A percentile compares a stretch with the other conserved stretches of the same genome.
phyloP scores from a whole-genome alignment of 75 land plant species.

The Picea glauca region DNA sequence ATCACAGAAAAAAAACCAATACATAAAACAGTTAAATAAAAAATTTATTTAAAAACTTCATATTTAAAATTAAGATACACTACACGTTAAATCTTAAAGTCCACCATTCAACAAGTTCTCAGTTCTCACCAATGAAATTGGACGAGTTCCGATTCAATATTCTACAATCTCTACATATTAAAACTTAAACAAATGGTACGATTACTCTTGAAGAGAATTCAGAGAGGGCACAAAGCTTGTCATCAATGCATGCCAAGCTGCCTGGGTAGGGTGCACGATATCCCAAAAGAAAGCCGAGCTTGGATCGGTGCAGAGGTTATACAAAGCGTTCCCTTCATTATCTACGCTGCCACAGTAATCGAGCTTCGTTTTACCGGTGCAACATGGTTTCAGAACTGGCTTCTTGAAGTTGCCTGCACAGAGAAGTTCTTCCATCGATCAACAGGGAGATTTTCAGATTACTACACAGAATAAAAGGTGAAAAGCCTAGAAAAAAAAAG shows the following conservation, averaged over 20 bases:
- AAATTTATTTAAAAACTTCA: no score
- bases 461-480: no score
- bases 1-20: no score
- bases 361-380: slow-evolving; percentile 13
- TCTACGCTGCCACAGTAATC: slow-evolving; percentile 29
- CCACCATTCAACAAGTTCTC: background rate
- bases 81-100: no score
- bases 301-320: slow-evolving; percentile 33
- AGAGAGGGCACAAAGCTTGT: slow-evolving; percentile 10
- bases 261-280: slow-evolving; percentile 35
- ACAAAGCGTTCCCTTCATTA: slow-evolving; percentile 20
- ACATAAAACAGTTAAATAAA: no score
- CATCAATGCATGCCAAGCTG: slow-evolving; percentile 34
- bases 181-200: background rate
- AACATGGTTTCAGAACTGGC: slow-evolving; percentile 46
- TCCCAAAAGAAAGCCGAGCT: slow-evolving; percentile 49
- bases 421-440: no score
- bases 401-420: no score
- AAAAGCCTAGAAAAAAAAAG: no score
- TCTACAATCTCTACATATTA: background rate
- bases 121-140: no score
- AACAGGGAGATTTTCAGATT: no score
- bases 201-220: background rate
- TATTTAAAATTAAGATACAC: no score
- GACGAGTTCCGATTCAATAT: no score